Percentiles rank a stretch among this genome's conserved stretches.
These are phyloP conservation scores for Cunninghamia lanceolata DNA, from an alignment of 75 land plant genomes.

Conservation along the genomic window DNA sequence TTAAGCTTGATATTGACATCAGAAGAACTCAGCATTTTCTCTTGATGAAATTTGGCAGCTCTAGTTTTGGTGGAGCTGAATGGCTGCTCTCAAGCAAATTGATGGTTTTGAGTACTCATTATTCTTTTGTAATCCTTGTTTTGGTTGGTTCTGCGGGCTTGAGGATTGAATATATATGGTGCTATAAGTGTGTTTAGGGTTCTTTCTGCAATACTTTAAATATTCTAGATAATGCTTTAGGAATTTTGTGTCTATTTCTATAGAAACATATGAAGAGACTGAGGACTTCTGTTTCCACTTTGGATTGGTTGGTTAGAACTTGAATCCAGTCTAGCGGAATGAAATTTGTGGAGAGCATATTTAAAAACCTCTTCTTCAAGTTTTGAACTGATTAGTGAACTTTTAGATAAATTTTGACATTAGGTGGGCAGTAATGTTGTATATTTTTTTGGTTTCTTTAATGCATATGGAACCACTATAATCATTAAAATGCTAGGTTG, in stretches of 20 bases:
- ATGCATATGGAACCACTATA: background rate
- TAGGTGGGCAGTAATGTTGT: background rate
- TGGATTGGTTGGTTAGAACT: conserved; percentile 2
- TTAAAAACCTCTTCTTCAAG: background rate
- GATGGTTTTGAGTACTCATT: background rate
- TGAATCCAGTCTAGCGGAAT: conserved; percentile 5
- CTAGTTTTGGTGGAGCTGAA: background rate
- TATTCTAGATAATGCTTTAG: background rate
- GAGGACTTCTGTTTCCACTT: background rate
- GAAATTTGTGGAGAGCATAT: background rate
- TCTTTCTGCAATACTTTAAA: background rate
- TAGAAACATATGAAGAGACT: background rate
- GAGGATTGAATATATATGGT: background rate
- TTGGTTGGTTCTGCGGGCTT: background rate
- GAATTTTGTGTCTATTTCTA: background rate
- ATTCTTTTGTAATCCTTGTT: background rate
- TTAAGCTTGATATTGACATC: background rate
- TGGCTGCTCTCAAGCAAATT: background rate
- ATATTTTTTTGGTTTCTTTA: background rate
- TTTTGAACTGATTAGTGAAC: background rate
- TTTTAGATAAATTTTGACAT: background rate
- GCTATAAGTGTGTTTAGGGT: background rate
- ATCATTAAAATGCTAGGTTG: background rate
- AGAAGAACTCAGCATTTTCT: background rate
- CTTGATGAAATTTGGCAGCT: background rate